phyloP scores from a whole-genome alignment of 2,329 filamentous ascomycete species.

The Fusarium sp. region DNA sequence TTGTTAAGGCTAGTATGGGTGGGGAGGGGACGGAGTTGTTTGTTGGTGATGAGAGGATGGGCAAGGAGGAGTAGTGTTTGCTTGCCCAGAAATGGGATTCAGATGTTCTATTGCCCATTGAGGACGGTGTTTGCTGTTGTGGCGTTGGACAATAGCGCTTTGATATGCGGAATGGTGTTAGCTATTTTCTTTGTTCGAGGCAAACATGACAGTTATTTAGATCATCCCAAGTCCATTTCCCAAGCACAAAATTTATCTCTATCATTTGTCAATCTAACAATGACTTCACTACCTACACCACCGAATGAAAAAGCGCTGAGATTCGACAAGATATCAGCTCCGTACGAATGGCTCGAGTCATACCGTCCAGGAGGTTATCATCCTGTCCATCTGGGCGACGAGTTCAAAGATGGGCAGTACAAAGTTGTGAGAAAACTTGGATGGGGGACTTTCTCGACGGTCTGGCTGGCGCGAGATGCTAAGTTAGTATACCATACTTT shows the following conservation, averaged over 20 bases:
- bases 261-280: too few relatives aligned
- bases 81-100: neutral
- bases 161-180: neutral
- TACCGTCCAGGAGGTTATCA: neutral
- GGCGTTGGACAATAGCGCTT: neutral
- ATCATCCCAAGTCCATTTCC: neutral
- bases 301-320: neutral
- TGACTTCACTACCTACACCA: neutral
- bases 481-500: rapidly evolving
- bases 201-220: neutral
- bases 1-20: conserved; percentile 34
- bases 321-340: neutral
- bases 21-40: conserved; percentile 20
- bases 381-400: neutral
- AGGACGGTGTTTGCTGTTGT: neutral
- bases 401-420: neutral
- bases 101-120: too few relatives aligned
- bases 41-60: neutral
- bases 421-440: neutral
- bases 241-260: too few relatives aligned
- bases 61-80: neutral
- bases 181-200: neutral
- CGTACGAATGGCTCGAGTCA: neutral
- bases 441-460: neutral
- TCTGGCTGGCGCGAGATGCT: neutral